A percentile compares a stretch with the other conserved stretches of the same genome.
Conservation (phyloP, 345 rosid genomes). For the Lepidium sativum region DNA sequence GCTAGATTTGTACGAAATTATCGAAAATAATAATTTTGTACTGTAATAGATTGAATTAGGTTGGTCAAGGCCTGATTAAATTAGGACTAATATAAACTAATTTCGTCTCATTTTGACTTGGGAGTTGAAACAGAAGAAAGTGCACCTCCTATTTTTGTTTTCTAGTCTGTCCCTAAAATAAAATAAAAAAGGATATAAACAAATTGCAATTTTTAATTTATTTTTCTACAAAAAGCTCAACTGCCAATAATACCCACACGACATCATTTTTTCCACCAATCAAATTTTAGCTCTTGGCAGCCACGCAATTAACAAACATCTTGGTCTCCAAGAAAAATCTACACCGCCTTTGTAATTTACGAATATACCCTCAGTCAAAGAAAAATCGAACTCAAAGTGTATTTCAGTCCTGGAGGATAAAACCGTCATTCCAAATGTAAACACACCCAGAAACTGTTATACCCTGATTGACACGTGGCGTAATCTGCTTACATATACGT, state of each 20-base stretch:
- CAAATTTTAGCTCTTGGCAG: neutral
- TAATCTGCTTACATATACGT: neutral
- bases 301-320: conserved; percentile 15
- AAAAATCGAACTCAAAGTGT: neutral
- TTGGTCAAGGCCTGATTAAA: no score
- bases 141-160: neutral
- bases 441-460: neutral
- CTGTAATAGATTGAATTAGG: no score
- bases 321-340: conserved; percentile 17
- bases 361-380: conserved; percentile 12
- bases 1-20: no score
- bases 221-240: neutral
- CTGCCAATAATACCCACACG: conserved; percentile 4
- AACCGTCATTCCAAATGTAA: neutral
- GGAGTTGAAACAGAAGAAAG: neutral
- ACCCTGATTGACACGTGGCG: neutral
- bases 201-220: no score
- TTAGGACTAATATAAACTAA: no score
- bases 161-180: no score
- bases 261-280: conserved; percentile 8
- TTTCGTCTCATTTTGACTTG: neutral
- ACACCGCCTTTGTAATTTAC: neutral
- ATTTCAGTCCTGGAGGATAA: neutral
- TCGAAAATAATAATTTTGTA: no score
- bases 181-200: no score